Evolutionary conservation across 176 grass and related monocot genomes (phyloP), one percentile per base, ranked within the genome.

Genomic region (Aegilops sharonensis): DNA sequence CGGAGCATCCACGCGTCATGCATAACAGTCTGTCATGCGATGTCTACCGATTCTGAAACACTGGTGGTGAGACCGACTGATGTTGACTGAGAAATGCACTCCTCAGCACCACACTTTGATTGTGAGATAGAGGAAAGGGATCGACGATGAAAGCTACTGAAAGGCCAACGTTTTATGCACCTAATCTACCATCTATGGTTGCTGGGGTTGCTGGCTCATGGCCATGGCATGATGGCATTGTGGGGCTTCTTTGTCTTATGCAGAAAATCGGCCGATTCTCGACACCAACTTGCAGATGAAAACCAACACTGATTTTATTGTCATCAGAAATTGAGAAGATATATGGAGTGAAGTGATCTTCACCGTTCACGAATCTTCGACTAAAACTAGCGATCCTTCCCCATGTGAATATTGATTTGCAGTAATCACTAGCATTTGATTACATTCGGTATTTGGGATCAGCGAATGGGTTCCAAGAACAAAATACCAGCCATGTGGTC

Each of bases 1-100:
- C 8, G 0, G 64, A 35, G 79, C 79, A 81, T 17, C 73, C 72
- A 85, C 75, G 40, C 62, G 60, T 36, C 60, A 32, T 75, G 82
- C 37, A 34, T 75, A 23, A 75, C 70, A 64, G 82, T 23, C 27
- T 75, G 27, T 42, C 36, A 48, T 65, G 71, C 27, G 42, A 52
- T 66, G 72, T 65, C 70, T 50, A 50, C 25, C 56, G n/a, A 74
- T 74, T 84, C 70, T 14, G 6, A 75, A 48, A 76, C 57, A 9
- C 39, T 76, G 42, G 50, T 25, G 35, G 31, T 35, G 83, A 77
- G 65, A 77, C 4, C 8, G 83, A 85, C 60, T 18, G 40, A 64
- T 36, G 72, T 52, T 85, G 60, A 21, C 60, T 18, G 20, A 27
- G 60, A 84, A 77, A 21, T 39, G 40, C 40, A 5, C 72, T 64